A percentile compares a stretch with the other conserved stretches of the same genome.
Evolutionary conservation across 257 asterid genomes (phyloP).

Genomic region (Salvia rosmarinus): DNA sequence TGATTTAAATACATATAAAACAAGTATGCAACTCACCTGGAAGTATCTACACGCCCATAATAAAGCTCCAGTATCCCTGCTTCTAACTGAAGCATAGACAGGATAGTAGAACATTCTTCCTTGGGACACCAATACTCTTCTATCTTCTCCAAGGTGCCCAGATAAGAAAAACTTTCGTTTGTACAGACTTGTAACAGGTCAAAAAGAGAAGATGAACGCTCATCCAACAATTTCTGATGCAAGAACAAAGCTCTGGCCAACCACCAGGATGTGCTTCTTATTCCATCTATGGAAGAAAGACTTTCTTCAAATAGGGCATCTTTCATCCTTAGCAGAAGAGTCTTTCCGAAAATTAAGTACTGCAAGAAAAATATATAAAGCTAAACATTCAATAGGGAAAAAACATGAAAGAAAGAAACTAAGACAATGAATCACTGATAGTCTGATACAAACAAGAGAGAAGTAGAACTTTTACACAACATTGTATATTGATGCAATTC

Average conservation of each 20-base stretch:
- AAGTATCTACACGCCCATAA: slow-evolving; percentile 83
- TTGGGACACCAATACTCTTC: slow-evolving; percentile 44
- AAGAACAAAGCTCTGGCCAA: slow-evolving; percentile 71
- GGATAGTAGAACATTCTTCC: slow-evolving; percentile 60
- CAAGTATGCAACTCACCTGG: slow-evolving; percentile 58
- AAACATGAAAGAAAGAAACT: neutral
- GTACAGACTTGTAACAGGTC: slow-evolving; percentile 75
- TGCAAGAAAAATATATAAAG: slow-evolving; percentile 46
- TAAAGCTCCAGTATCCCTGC: slow-evolving; percentile 77
- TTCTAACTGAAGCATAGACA: slow-evolving; percentile 75
- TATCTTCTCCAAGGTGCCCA: slow-evolving; percentile 68
- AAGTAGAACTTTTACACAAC: slow-evolving; percentile 1
- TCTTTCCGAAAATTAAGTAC: slow-evolving; percentile 81
- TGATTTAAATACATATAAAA: neutral
- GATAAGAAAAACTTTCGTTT: slow-evolving; percentile 52
- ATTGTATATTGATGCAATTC: neutral
- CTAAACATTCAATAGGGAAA: slow-evolving; percentile 21
- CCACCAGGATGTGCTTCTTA: slow-evolving; percentile 90
- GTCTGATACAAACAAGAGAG: slow-evolving; percentile 9
- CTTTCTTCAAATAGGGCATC: slow-evolving; percentile 66
- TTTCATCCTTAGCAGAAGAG: slow-evolving; percentile 61
- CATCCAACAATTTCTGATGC: slow-evolving; percentile 88
- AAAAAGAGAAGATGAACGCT: slow-evolving; percentile 74
- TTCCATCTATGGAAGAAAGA: slow-evolving; percentile 45
- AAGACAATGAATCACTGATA: slow-evolving; percentile 1